Base-by-base conservation (phyloP, 176 grass and related monocot genomes). In the Oryza longistaminata region DNA sequence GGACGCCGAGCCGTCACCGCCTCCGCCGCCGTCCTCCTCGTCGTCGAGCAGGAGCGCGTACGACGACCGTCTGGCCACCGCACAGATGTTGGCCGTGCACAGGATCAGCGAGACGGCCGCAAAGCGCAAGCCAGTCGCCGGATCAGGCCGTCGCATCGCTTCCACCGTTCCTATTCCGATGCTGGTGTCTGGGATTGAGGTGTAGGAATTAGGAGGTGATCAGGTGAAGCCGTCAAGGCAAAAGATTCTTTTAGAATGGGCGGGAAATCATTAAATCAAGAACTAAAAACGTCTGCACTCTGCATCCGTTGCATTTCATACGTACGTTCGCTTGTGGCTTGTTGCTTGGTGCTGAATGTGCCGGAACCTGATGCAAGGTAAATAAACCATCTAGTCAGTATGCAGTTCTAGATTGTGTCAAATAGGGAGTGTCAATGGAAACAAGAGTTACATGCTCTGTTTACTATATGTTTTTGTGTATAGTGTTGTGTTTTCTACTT, bases 31-130 rank as follows among this genome's bases (percentile, higher is more conserved):
- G 0, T 78, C 86, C 1, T 74, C 86, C 0, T 88, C 74, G 9
- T 91, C 81, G 22, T 52, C 70, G 13, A 43, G 24, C 27, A 45
- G 64, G 22, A 22, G 17, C 17, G 21, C 10, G 24, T 31, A 34
- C 35, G 83, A 14, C 22, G 78, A 55, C 40, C 43, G 61, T 1
- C 14, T 53, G 46, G 39, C 86, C 7, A 68, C 74, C 13, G 66
- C 67, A 10, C 78, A 24, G 35, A 75, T 60, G n/a, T 5, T 35
- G 29, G 3, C 68, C 5, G 74, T 27, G 78, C 55, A 85, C 4
- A 92, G 73, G 83, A 80, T 26, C 67, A 92, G 16, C 17, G 50
- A 88, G 40, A 33, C n/a, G 39, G 78, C 79, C 14, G 49, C 49
- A 8, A 71, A 21, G 6, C 70, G 68, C 16, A 89, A 42, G 65